These are phyloP conservation scores for Onygenales sp. DNA, from an alignment of 2,329 filamentous ascomycete species.

Conservation along the genomic window DNA sequence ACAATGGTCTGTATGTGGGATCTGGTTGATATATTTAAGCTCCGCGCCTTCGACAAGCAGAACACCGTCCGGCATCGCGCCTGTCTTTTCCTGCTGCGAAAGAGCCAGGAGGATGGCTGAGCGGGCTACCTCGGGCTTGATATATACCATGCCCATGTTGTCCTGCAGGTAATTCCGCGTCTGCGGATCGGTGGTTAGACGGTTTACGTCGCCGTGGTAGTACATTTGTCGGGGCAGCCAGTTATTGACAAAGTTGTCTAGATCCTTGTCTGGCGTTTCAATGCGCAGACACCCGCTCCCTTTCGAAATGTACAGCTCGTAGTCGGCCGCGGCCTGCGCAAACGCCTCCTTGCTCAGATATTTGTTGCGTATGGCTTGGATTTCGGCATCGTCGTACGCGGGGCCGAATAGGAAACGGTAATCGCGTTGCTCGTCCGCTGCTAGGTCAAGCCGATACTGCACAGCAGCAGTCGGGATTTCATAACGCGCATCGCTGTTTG, in stretches of 20 bases:
- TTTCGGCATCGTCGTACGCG: constrained; percentile 44
- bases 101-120: constrained; percentile 42
- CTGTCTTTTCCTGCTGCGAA: constrained; percentile 44
- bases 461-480: constrained; percentile 47
- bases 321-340: constrained; percentile 36
- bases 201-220: constrained; percentile 52
- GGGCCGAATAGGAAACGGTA: constrained; percentile 50
- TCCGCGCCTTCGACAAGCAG: constrained; percentile 45
- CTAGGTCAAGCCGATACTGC: constrained; percentile 40
- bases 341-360: constrained; percentile 45
- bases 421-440: constrained; percentile 31
- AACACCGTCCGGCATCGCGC: constrained; percentile 52
- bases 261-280: constrained; percentile 45
- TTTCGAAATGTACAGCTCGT: constrained; percentile 42
- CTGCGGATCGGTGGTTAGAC: constrained; percentile 49
- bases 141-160: constrained; percentile 53
- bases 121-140: constrained; percentile 42
- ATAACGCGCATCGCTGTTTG: constrained; percentile 43
- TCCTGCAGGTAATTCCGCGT: constrained; percentile 52
- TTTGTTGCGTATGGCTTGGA: constrained; percentile 34
- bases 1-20: constrained; percentile 53
- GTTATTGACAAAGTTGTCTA: constrained; percentile 51
- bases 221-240: constrained; percentile 50
- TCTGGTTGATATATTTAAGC: constrained; percentile 52
- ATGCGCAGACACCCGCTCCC: constrained; percentile 44